These are phyloP conservation scores for Aspergillus floridensis DNA, from an alignment of 2,329 filamentous ascomycete species.

Conservation along the genomic window DNA sequence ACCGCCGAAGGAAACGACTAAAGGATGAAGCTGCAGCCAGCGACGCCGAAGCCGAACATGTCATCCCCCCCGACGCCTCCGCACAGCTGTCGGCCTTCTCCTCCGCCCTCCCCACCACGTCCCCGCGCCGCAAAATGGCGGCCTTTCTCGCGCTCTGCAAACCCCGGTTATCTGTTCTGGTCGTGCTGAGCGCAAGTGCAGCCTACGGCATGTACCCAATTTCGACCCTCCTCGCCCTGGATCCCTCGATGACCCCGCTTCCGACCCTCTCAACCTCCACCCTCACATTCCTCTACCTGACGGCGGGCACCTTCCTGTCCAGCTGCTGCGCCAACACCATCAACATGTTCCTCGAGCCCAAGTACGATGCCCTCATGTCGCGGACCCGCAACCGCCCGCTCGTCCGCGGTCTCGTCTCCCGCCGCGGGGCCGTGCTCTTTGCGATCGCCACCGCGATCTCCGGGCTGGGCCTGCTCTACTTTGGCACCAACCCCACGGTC, in stretches of 20 bases:
- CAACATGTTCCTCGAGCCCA: conserved; percentile 95
- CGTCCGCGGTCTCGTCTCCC: conserved; percentile 74
- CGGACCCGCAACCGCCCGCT: conserved; percentile 89
- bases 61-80: conserved; percentile 59
- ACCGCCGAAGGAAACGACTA: conserved; percentile 44
- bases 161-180: conserved; percentile 84
- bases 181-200: conserved; percentile 85
- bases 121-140: conserved; percentile 66
- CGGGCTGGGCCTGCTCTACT: conserved; percentile 73
- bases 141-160: conserved; percentile 92
- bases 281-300: conserved; percentile 88
- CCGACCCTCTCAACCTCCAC: conserved; percentile 70
- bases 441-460: conserved; percentile 68
- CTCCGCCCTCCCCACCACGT: conserved; percentile 54
- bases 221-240: conserved; percentile 79
- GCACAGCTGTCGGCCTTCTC: conserved; percentile 59
- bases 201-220: conserved; percentile 92
- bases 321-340: conserved; percentile 89
- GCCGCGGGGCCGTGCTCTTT: conserved; percentile 71
- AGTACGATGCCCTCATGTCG: conserved; percentile 87
- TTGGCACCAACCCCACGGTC: conserved; percentile 91
- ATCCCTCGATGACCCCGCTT: conserved; percentile 60
- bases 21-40: conserved; percentile 30
- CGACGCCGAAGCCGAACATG: conserved; percentile 27
- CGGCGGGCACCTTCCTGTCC: conserved; percentile 81